Percentiles rank a stretch among this genome's conserved stretches.
Conservation (phyloP, 257 asterid genomes). For the Knoxia roxburghii region DNA sequence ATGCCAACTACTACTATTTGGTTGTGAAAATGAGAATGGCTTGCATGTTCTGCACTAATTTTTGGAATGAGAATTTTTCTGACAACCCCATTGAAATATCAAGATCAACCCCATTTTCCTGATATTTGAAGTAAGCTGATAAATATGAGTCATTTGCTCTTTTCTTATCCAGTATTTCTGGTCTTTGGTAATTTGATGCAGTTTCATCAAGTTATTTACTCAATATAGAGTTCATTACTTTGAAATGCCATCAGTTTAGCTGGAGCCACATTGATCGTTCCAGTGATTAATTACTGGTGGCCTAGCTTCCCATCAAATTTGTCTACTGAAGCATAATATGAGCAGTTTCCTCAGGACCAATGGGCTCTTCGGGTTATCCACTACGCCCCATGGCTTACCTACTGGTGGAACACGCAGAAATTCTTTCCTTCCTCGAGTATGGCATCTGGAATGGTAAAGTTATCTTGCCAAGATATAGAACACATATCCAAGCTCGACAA, state of each 20-base stretch:
- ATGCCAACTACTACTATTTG: neutral
- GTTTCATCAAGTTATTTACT: neutral
- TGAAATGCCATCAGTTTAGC: slow-evolving; percentile 39
- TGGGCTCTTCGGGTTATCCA: slow-evolving; percentile 70
- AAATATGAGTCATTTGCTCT: neutral
- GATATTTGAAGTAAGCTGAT: neutral
- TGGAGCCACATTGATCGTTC: slow-evolving; percentile 55
- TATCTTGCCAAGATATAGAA: slow-evolving; percentile 42
- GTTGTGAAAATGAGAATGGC: neutral
- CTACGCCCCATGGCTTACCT: slow-evolving; percentile 55
- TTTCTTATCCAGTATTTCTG: neutral
- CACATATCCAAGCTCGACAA: slow-evolving; percentile 24
- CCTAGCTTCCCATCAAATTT: slow-evolving; percentile 54
- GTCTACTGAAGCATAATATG: slow-evolving; percentile 41
- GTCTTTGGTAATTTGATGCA: neutral
- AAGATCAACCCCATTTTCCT: neutral
- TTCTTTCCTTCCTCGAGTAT: slow-evolving; percentile 61
- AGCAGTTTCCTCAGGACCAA: slow-evolving; percentile 46
- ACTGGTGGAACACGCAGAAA: slow-evolving; percentile 82
- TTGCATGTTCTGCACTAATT: neutral
- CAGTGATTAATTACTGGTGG: slow-evolving; percentile 81
- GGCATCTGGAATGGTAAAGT: slow-evolving; percentile 39
- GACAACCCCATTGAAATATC: neutral
- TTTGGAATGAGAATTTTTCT: neutral
- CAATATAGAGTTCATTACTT: neutral